Evolutionary conservation across 1,284 basidiomycete genomes (phyloP).

Genomic region (Coniferiporia weirii): DNA sequence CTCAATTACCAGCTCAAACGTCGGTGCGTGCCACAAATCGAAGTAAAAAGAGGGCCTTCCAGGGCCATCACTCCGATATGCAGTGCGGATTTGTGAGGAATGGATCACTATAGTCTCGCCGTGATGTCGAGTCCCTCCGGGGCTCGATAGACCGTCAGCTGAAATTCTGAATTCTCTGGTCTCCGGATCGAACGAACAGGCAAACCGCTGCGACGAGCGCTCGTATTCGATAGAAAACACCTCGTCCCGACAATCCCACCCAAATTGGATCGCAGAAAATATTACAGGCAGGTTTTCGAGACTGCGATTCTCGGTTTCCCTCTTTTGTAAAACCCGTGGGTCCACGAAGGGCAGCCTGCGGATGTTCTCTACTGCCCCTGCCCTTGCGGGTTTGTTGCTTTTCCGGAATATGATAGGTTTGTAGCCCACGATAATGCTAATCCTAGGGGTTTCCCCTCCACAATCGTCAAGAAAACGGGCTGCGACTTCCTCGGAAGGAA

Average conservation of each 20-base stretch:
- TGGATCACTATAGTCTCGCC: slow-evolving; percentile 34
- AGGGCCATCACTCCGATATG: slow-evolving; percentile 30
- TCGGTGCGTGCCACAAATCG: slow-evolving; percentile 38
- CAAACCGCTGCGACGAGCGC: slow-evolving; percentile 18
- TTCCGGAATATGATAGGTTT: slow-evolving; percentile 34
- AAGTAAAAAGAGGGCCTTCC: slow-evolving; percentile 34
- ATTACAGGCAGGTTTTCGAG: slow-evolving; percentile 28
- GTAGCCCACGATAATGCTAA: slow-evolving; percentile 26
- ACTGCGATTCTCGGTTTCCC: slow-evolving; percentile 15
- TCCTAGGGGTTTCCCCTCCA: slow-evolving; percentile 26
- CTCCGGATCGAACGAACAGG: slow-evolving; percentile 37
- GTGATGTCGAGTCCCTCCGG: no score
- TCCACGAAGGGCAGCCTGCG: slow-evolving; percentile 41
- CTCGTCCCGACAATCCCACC: slow-evolving; percentile 50
- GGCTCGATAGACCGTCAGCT: slow-evolving; percentile 5
- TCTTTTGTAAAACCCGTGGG: slow-evolving; percentile 27
- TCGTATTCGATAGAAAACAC: slow-evolving; percentile 57
- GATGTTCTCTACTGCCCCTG: slow-evolving; percentile 38
- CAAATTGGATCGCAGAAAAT: slow-evolving; percentile 40
- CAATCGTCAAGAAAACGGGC: slow-evolving; percentile 42
- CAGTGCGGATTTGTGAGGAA: slow-evolving; percentile 37
- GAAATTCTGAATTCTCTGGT: slow-evolving; percentile 43
- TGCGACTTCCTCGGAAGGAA: slow-evolving; percentile 39
- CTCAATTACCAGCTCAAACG: slow-evolving; percentile 35
- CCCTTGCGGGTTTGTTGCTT: slow-evolving; percentile 31